phyloP scores from a whole-genome alignment of 148 eudicot genomes.

The Pouteria glomerata region DNA sequence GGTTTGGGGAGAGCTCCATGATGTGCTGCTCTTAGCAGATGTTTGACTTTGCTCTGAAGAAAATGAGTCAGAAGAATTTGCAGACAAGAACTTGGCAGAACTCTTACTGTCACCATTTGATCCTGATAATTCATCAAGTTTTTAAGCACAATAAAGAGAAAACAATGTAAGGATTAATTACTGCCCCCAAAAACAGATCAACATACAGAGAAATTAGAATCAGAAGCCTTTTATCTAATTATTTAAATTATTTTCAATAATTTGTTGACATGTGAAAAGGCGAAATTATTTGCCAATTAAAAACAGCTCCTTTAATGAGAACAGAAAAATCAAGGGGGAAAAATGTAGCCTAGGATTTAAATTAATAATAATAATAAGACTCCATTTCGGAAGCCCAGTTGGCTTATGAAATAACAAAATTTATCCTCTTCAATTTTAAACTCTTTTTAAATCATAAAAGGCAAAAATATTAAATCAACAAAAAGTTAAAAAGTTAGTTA shows the following conservation, averaged over 20 bases:
- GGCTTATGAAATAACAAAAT: no score
- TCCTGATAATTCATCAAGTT: neutral
- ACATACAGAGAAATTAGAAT: neutral
- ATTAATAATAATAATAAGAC: no score
- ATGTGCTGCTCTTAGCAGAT: neutral
- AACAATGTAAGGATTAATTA: neutral
- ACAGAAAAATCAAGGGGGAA: no score
- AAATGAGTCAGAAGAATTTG: neutral
- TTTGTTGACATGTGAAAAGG: neutral
- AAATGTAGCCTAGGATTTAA: no score
- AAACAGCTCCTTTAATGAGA: no score
- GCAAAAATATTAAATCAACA: no score
- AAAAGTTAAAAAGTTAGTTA: no score
- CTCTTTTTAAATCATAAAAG: no score
- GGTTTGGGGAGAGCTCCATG: conserved; percentile 10
- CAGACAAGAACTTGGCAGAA: conserved; percentile 15
- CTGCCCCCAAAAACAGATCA: neutral
- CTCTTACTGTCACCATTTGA: conserved; percentile 3
- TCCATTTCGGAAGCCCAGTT: no score
- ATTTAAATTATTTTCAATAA: neutral
- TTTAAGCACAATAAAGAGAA: conserved; percentile 11
- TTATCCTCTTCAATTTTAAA: no score
- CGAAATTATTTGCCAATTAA: no score
- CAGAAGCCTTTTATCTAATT: neutral
- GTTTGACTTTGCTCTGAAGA: neutral